Evolutionary conservation across 2,329 filamentous ascomycete species (phyloP).

Genomic region (Phialemoniopsis sp.): DNA sequence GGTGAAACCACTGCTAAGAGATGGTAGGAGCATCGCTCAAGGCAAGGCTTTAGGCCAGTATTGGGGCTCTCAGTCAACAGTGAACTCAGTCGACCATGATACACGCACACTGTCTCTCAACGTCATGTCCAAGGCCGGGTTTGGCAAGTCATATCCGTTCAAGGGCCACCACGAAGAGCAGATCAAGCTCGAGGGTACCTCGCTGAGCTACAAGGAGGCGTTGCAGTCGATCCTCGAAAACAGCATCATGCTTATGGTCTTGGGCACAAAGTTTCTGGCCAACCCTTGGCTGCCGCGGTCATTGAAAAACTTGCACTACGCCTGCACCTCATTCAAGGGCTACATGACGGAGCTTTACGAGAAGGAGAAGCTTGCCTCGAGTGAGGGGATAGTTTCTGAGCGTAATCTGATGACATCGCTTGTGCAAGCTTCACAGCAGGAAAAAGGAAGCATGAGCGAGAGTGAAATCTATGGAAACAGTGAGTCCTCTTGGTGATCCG

Average conservation of each 20-base stretch:
- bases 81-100: constrained; percentile 16
- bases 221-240: constrained; percentile 21
- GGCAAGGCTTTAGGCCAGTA: constrained; percentile 19
- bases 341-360: constrained; percentile 23
- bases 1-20: no score
- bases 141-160: constrained; percentile 23
- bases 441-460: constrained; percentile 10
- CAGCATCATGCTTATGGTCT: constrained; percentile 19
- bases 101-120: constrained; percentile 18
- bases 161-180: constrained; percentile 15
- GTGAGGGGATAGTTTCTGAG: neutral
- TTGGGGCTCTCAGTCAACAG: constrained; percentile 14
- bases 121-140: constrained; percentile 20
- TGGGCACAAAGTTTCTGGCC: constrained; percentile 17
- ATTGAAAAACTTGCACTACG: constrained; percentile 12
- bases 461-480: constrained; percentile 42
- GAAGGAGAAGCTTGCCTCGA: constrained; percentile 15
- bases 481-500: no score
- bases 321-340: constrained; percentile 16
- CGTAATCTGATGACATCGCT: neutral
- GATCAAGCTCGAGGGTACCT: neutral
- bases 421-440: neutral
- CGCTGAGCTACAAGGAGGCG: constrained; percentile 18
- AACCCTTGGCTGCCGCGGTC: constrained; percentile 47
- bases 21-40: constrained; percentile 6